Conservation (phyloP, 129 eudicot genomes). For the Gnaphalium uliginosum region DNA sequence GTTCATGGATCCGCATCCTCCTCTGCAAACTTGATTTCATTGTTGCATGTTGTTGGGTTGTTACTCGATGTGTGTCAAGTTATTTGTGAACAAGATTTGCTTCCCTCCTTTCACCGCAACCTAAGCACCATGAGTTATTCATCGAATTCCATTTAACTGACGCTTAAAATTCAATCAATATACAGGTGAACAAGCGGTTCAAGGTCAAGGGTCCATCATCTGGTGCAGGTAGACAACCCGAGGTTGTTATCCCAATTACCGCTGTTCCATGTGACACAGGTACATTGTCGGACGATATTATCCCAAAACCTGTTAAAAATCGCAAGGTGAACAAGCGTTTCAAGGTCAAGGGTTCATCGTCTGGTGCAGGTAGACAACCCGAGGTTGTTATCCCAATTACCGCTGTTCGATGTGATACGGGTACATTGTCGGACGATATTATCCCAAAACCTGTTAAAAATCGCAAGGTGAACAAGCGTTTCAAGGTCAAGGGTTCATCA, state of each 20-base stretch:
- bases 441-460: background rate
- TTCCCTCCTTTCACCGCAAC: background rate
- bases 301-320: background rate
- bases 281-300: slow-evolving; percentile 10
- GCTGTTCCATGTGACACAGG: no score
- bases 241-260: background rate
- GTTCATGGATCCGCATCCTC: no score
- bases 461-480: slow-evolving; percentile 42
- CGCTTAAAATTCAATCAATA: no score
- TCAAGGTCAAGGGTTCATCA: slow-evolving; percentile 32
- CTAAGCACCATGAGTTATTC: background rate
- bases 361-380: slow-evolving; percentile 28
- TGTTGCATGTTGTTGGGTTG: background rate
- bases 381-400: background rate
- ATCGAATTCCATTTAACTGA: background rate
- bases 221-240: slow-evolving; percentile 29
- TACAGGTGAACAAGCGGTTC: slow-evolving; percentile 50
- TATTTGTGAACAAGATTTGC: background rate
- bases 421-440: slow-evolving; percentile 10
- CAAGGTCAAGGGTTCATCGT: slow-evolving; percentile 31
- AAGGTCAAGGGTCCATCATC: slow-evolving; percentile 28
- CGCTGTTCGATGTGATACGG: no score
- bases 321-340: slow-evolving; percentile 43
- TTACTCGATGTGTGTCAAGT: background rate
- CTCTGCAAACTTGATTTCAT: background rate